phyloP scores from a whole-genome alignment of 129 eudicot species.

The Arctium minus region DNA sequence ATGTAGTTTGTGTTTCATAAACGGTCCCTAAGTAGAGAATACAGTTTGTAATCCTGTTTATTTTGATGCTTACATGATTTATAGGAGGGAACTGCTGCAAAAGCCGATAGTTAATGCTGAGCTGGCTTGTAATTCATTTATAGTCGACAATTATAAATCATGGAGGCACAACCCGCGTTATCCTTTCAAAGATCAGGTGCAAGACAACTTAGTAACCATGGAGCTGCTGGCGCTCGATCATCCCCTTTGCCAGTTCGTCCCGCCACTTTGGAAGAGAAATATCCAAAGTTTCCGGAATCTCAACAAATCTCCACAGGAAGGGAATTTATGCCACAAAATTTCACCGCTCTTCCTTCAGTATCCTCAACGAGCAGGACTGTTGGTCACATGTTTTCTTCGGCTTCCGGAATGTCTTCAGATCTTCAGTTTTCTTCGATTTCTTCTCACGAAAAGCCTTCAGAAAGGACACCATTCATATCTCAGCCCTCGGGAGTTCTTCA shows the following conservation, averaged over 20 bases:
- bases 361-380: slow-evolving; percentile 57
- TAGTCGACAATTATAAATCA: slow-evolving; percentile 17
- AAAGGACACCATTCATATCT: slow-evolving; percentile 52
- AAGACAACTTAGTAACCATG: slow-evolving; percentile 48
- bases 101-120: neutral
- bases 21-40: neutral
- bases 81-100: neutral
- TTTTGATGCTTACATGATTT: neutral
- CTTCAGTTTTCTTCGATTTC: slow-evolving; percentile 66
- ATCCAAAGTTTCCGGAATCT: slow-evolving; percentile 43
- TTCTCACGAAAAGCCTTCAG: slow-evolving; percentile 51
- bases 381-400: slow-evolving; percentile 72
- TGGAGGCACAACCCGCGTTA: slow-evolving; percentile 76
- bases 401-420: slow-evolving; percentile 69
- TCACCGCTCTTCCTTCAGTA: slow-evolving; percentile 38
- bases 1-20: too few relatives aligned
- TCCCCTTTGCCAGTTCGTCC: slow-evolving; percentile 53
- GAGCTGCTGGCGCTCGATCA: slow-evolving; percentile 49
- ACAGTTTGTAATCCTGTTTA: neutral
- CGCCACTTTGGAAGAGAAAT: slow-evolving; percentile 44
- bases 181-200: slow-evolving; percentile 60
- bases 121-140: neutral
- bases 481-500: slow-evolving; percentile 53
- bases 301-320: slow-evolving; percentile 37
- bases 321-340: slow-evolving; percentile 30